Evolutionary conservation across 768 basidiomycete genomes (phyloP), one percentile per base, ranked within the genome.

Genomic region (Myochromella boudieri): DNA sequence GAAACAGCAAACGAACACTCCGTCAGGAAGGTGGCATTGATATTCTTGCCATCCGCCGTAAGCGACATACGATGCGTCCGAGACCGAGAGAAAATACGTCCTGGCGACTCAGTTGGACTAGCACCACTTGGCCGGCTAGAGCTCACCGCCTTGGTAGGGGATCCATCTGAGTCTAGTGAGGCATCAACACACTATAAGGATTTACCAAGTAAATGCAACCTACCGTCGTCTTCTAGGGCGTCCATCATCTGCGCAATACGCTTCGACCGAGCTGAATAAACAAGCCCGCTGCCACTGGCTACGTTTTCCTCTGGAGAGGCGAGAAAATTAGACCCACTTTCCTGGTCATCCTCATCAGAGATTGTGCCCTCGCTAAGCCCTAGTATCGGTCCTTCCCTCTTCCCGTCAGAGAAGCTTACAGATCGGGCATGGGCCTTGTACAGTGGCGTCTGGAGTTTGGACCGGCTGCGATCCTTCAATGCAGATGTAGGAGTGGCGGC

Each of bases 341-440:
- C 44, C n/a, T 41, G 56, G 36, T 66, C 64, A 26, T 67, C 75
- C 11, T 68, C 70, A 12, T 67, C 65, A 28, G 64, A 65, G 28
- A 70, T 72, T 36, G 64, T 65, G 39, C 70, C 71, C 36, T 70
- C 59, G 36, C 63, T 50, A 44, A 61, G 62, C 45, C 85, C 91
- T 43, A 72, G 71, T 37, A 97, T 97, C n/a, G 90, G 92, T 2
- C 95, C 95, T 25, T 87, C 85, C 50, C 78, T 79, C 61, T 84
- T 87, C 4, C 97, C 97, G 61, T 99, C 97, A 20, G 94, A 97
- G 69, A 99, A 99, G 64, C 92, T 95, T 47, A 99, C 95, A 33
- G 89, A 92, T 29, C 92, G 78, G n/a, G 84, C 80, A 55, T 85
- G 81, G 10, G 68, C 66, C 12, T 66, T 68, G 38, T 71, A 71